Base-by-base conservation (phyloP, 1,284 basidiomycete genomes). In the Trametes sp. region DNA sequence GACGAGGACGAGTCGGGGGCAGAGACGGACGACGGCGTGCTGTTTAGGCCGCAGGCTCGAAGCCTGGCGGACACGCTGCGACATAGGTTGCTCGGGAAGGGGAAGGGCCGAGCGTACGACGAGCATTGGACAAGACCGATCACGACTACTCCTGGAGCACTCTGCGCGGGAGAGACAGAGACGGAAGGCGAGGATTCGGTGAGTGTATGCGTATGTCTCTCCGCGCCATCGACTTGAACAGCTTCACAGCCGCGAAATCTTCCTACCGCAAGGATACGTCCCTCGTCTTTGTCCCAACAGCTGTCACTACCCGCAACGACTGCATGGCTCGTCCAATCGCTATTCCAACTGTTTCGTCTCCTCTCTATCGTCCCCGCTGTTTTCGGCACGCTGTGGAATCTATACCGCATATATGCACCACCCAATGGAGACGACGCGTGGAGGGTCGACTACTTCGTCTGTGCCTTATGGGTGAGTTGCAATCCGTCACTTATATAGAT, bases 131-230 rank as follows among this genome's bases (percentile, higher is more conserved):
- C 68, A 55, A 62, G 71, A 53, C 66, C 72, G 67, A 90, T 91
- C 65, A 87, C 83, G 14, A 91, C 89, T 0, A 79, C 84, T 0
- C 84, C 84, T n/a, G 87, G 84, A 2, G 78, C 80, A 56, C 72
- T 77, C 36, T 85, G 89, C 65, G 87, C 87, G 29, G 90, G 88
- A 1, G 90, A 92, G 76, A 92, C 90, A 0, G 90, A 92, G 72
- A 92, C 90, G 0, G 90, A 92, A 72, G 79, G 84, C 14, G 90
- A 92, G 68, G 90, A 92, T 70, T 85, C 86, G 49, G 90, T 91
- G 73, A 79, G 89, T 59, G 11, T 26, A 2, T 26, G 29, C 29
- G 38, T 33, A 4, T 23, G 7, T 4, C 23, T 16, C 4, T 49
- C 14, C 46, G 46, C n/a, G 42, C 21, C 52, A 41, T 54, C 46